These are phyloP conservation scores for Suillus paluster DNA, from an alignment of 768 basidiomycete species.

Conservation along the genomic window DNA sequence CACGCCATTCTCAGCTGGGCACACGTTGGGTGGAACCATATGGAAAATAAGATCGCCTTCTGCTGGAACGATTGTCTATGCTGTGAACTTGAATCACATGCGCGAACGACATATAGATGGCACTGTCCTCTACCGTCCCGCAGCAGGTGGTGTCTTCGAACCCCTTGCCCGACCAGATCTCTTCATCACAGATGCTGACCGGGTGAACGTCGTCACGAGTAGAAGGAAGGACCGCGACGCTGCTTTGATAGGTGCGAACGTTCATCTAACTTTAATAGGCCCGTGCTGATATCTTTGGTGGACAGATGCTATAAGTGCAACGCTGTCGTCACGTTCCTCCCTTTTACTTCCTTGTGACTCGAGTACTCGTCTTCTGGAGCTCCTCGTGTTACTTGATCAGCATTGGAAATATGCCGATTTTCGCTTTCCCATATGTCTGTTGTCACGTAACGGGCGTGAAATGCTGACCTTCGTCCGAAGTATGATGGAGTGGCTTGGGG, in stretches of 20 bases:
- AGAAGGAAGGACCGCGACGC: slow-evolving; percentile 90
- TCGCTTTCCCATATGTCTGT: slow-evolving; percentile 89
- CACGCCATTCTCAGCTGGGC: slow-evolving; percentile 93
- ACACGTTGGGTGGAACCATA: slow-evolving; percentile 94
- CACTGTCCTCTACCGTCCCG: slow-evolving; percentile 79
- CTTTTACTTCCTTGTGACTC: slow-evolving; percentile 92
- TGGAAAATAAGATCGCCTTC: slow-evolving; percentile 99
- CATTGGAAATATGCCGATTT: slow-evolving; percentile 93
- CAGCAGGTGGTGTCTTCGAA: slow-evolving; percentile 82
- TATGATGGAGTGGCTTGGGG: slow-evolving; percentile 99
- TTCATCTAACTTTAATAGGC: background rate
- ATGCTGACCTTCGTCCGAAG: slow-evolving; percentile 93
- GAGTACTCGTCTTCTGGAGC: slow-evolving; percentile 91
- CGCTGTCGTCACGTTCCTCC: slow-evolving; percentile 79
- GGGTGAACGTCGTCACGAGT: slow-evolving; percentile 81
- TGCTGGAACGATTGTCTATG: slow-evolving; percentile 93
- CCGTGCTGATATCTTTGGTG: slow-evolving; percentile 32
- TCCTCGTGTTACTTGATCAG: slow-evolving; percentile 95
- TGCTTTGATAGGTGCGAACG: slow-evolving; percentile 73
- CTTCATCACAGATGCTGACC: slow-evolving; percentile 90
- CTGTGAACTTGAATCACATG: slow-evolving; percentile 95
- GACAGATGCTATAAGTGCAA: slow-evolving; percentile 81
- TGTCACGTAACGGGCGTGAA: slow-evolving; percentile 88
- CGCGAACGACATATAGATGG: slow-evolving; percentile 94
- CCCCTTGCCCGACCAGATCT: slow-evolving; percentile 89